Conservation (phyloP, 129 eudicot genomes). For the Ambrosia trifida region DNA sequence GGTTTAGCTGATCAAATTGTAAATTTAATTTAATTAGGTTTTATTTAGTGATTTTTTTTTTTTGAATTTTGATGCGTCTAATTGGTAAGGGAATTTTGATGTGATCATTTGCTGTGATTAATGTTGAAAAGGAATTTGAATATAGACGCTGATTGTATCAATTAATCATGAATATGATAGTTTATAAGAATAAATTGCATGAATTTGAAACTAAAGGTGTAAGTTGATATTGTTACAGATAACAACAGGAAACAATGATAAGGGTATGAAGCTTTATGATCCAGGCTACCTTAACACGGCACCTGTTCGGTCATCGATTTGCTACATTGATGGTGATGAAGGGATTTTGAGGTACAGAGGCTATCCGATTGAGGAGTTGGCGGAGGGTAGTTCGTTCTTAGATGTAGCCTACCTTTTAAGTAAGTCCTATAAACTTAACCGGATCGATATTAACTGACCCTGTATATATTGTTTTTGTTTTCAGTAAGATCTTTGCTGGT, state of each 20-base stretch:
- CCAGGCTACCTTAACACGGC: constrained; percentile 97
- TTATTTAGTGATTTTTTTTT: neutral
- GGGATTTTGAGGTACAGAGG: constrained; percentile 97
- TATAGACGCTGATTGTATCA: too few relatives aligned
- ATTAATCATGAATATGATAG: neutral
- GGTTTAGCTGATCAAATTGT: neutral
- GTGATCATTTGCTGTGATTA: neutral
- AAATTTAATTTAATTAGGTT: neutral
- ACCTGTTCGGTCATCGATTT: constrained; percentile 86
- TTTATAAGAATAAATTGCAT: neutral
- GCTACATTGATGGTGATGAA: constrained; percentile 97
- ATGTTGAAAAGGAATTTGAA: neutral
- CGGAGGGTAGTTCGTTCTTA: constrained; percentile 80
- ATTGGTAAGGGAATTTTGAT: neutral
- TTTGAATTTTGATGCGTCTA: neutral
- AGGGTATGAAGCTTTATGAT: constrained; percentile 94
- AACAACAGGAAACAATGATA: constrained; percentile 76
- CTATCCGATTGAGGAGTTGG: constrained; percentile 94
- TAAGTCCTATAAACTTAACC: constrained; percentile 31
- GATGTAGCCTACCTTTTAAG: constrained; percentile 94
- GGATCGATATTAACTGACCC: neutral
- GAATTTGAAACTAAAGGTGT: constrained; percentile 10
- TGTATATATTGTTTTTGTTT: neutral
- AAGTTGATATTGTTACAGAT: constrained; percentile 52
- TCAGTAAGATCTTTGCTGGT: neutral